phyloP scores from a whole-genome alignment of 192 early-diverging fungal species.

The Backusella westeae region DNA sequence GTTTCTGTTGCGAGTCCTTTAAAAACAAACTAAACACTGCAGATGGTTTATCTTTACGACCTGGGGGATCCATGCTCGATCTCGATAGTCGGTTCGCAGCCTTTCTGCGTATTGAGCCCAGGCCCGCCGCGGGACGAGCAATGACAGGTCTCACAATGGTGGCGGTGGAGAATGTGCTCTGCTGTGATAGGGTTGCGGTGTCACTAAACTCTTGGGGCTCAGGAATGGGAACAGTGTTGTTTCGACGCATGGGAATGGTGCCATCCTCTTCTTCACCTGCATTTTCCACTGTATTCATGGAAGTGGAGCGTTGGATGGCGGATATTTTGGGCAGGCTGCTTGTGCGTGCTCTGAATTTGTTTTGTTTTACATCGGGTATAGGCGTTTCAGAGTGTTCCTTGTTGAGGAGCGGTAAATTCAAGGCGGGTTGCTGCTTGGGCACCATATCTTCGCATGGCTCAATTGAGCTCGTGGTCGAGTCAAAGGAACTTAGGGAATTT shows the following conservation, averaged over 20 bases:
- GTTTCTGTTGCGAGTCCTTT: neutral
- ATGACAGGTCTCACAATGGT: neutral
- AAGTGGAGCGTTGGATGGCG: neutral
- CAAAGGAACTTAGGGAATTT: neutral
- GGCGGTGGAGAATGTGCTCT: neutral
- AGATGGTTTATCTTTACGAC: conserved; percentile 13
- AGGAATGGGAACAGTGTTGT: neutral
- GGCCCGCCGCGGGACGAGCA: neutral
- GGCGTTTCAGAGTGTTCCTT: neutral
- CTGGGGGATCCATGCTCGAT: conserved; percentile 17
- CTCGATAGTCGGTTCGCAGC: conserved; percentile 13
- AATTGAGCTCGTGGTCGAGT: neutral
- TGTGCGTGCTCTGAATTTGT: neutral
- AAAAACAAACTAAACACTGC: conserved; percentile 4
- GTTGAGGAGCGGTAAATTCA: neutral
- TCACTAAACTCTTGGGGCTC: neutral
- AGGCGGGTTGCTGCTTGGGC: neutral
- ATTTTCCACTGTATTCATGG: neutral
- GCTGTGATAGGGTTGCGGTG: neutral
- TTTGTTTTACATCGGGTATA: neutral
- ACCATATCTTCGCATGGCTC: neutral
- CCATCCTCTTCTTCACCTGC: neutral
- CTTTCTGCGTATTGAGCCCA: conserved; percentile 12
- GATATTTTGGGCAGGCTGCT: conserved; percentile 4
- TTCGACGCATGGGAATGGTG: neutral